Evolutionary conservation across 257 asterid species (phyloP), one percentile per base, ranked within the genome.

Genomic region (Scutellaria barbata): DNA sequence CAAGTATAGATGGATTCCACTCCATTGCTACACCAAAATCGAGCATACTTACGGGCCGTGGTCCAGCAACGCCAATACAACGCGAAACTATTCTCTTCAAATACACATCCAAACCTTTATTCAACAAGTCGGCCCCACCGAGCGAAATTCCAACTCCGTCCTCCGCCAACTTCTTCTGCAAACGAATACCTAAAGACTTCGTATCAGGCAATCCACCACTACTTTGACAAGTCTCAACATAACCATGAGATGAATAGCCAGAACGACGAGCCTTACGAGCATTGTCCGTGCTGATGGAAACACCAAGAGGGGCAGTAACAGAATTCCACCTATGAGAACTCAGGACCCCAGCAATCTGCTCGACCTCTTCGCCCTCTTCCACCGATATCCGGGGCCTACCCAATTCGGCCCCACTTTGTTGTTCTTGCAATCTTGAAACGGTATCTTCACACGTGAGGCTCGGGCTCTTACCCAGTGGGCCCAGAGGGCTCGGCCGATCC

Each of bases 331-430:
- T 82, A 67, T 66, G 78, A 68, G 82, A 69, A 62, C 70, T 48
- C 3, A 84, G 84, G 68, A 71, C 72, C 53, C 69, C 91, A 40
- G 82, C 76, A 68, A 68, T 68, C 75, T 94, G 98, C 33, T 93
- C 97, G 16, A 93, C 98, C 80, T 94, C 99, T 75, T 94, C 99
- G 11, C 97, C 96, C 0, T 89, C 97, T 79, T 91, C 97, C 8
- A 80, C 91, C 1, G 25, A 22, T 22, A 82, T 8, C 51, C 79
- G 56, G 72, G 79, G 62, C 79, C 92, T 40, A 72, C 65, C 6
- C 84, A 92, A 66, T 64, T 92, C 96, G 11, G 91, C 81, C 16
- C 85, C 85, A 73, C 90, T 88, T 64, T 76, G 90, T 58, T 89
- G 96, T 52, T 85, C 96, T 50, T 82, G 90, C 7, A 80, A 73